Evolutionary conservation across 1,139 yeast genomes (phyloP), one percentile per base, ranked within the genome.

Genomic region (Geotrichum cucujoidarum): DNA sequence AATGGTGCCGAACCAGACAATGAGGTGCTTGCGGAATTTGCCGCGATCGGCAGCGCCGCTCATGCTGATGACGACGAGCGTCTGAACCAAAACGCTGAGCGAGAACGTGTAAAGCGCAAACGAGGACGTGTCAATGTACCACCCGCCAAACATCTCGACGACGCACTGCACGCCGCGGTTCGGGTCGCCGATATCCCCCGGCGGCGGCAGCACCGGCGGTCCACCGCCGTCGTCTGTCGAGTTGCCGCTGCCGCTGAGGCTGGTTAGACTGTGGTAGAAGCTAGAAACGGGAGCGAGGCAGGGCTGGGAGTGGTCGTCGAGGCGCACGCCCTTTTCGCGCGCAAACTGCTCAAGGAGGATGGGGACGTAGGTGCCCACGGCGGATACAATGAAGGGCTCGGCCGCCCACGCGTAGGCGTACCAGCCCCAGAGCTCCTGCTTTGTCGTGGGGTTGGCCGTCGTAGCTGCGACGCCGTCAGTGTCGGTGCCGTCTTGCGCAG

Each of bases 371-470:
- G 88, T 81, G 1, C 88, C 81, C 5, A 83, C 81, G 1, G 82
- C 87, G 33, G 83, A 77, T 3, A 83, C 89, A 10, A 81, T 75
- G 59, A 81, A 83, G 0, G 90, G 89, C 60, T 83, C 90, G 31
- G 84, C 77, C 0, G 88, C 86, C 75, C 83, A 79, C 1, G 81
- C 70, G 55, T 78, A 80, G 8, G 78, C 66, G 55, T 64, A 66
- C 71, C 71, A 67, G 21, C 71, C 71, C 43, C 62, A 47, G 14
- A 64, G 57, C 40, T 58, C 63, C 18, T 40, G 34, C 22, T 42
- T 43, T 27, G 56, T 51, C 2, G 57, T 51, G 16, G 53, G 49
- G 17, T 36, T 35, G 31, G 25, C 14, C 2, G 37, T 34, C 10
- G n/a, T n/a, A n/a, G n/a, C n/a, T n/a, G n/a, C n/a, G n/a, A n/a